Percentiles rank a stretch among this genome's conserved stretches.
Conservation (phyloP, 1,284 basidiomycete species). For the Lentinula novae-zelandiae region DNA sequence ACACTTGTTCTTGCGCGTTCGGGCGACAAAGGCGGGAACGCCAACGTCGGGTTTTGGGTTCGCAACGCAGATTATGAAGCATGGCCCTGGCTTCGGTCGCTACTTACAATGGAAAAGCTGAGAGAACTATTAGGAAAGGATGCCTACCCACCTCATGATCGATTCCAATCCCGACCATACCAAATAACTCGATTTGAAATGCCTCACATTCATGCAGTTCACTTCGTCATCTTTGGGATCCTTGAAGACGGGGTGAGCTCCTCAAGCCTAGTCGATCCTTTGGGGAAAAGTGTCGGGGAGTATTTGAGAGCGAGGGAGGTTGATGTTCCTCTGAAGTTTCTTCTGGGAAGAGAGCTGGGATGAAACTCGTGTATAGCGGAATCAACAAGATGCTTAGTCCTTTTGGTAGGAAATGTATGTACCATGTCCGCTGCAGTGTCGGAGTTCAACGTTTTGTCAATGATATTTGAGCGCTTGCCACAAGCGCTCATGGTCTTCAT, state of each 20-base stretch:
- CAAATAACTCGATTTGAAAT: slow-evolving; percentile 20
- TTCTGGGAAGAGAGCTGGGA: background rate
- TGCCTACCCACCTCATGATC: slow-evolving; percentile 12
- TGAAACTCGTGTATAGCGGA: no score
- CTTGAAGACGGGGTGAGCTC: slow-evolving; percentile 21
- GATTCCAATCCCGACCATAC: background rate
- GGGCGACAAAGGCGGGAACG: slow-evolving; percentile 22
- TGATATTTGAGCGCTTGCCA: no score
- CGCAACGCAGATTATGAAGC: slow-evolving; percentile 15
- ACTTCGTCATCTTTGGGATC: slow-evolving; percentile 21
- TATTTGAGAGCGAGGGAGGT: slow-evolving; percentile 20
- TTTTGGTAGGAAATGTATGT: no score
- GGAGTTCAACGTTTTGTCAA: no score
- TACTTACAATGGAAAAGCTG: slow-evolving; percentile 18
- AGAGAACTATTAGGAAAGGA: slow-evolving; percentile 18
- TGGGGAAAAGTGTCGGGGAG: slow-evolving; percentile 22
- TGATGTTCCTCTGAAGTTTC: slow-evolving; percentile 11
- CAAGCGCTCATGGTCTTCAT: no score
- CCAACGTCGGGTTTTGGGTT: slow-evolving; percentile 22
- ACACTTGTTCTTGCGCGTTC: slow-evolving; percentile 19
- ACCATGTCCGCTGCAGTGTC: no score
- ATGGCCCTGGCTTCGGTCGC: slow-evolving; percentile 17
- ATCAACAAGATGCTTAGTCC: no score
- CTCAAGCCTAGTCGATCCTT: slow-evolving; percentile 18
- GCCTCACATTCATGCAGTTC: slow-evolving; percentile 20